A percentile compares a stretch with the other conserved stretches of the same genome.
Evolutionary conservation across 2,329 filamentous ascomycete genomes (phyloP).

Genomic region (Nemania sp.): DNA sequence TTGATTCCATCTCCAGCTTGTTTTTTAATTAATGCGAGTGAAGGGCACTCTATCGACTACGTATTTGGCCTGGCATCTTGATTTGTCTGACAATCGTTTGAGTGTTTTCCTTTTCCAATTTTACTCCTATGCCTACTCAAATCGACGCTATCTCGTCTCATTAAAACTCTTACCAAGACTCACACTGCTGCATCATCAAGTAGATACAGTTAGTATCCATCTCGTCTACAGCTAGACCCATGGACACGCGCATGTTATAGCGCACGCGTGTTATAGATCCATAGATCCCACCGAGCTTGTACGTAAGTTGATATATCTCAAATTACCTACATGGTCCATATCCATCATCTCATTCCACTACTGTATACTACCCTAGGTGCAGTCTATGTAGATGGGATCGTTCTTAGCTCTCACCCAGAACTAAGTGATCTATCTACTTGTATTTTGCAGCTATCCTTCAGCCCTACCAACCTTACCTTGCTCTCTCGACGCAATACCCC

Average conservation of each 20-base stretch:
- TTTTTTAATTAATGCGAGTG: background rate
- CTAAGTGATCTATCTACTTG: background rate
- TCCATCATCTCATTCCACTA: too few species aligned
- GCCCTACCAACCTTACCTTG: background rate
- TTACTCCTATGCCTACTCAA: background rate
- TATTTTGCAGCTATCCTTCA: background rate
- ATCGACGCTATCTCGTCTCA: too few species aligned
- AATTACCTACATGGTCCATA: background rate
- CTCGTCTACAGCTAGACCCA: background rate
- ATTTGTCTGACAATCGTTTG: background rate
- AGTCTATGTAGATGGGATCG: background rate
- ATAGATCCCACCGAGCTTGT: background rate
- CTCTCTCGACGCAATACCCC: background rate
- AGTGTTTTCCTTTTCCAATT: background rate
- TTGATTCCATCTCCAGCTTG: background rate
- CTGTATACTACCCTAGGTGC: background rate
- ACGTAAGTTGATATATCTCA: background rate
- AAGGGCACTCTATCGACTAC: background rate
- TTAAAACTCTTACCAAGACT: background rate
- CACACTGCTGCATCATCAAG: background rate
- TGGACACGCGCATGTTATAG: background rate
- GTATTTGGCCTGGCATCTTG: background rate
- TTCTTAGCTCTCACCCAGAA: background rate
- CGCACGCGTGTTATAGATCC: background rate
- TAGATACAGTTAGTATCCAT: too few species aligned